Conservation (phyloP, 2,329 filamentous ascomycete species). For the Claviceps spartinae region DNA sequence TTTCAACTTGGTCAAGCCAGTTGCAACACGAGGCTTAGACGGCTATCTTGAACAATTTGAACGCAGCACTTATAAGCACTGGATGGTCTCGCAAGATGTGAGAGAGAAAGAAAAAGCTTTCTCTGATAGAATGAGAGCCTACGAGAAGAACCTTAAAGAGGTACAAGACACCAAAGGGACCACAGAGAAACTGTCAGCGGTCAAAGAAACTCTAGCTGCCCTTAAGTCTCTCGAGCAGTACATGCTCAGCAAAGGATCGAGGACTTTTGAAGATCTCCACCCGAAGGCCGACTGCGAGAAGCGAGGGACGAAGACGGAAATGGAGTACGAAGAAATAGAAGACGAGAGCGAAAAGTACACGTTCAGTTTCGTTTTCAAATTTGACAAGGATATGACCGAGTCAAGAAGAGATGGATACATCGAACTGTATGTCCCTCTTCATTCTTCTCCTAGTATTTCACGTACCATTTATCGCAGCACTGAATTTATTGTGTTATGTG, state of each 20-base stretch:
- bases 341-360: slow-evolving; percentile 27
- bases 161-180: slow-evolving; percentile 9
- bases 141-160: slow-evolving; percentile 13
- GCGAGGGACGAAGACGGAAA: slow-evolving; percentile 3
- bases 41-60: slow-evolving; percentile 39
- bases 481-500: background rate
- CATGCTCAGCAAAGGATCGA: slow-evolving; percentile 46
- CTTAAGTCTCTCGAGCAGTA: slow-evolving; percentile 41
- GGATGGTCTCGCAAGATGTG: slow-evolving; percentile 31
- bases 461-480: background rate
- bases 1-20: slow-evolving; percentile 1
- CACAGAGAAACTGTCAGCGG: slow-evolving; percentile 40
- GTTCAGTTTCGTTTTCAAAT: slow-evolving; percentile 36
- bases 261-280: slow-evolving; percentile 51
- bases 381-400: slow-evolving; percentile 41
- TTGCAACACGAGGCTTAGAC: slow-evolving; percentile 23
- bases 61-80: slow-evolving; percentile 47
- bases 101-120: slow-evolving; percentile 18
- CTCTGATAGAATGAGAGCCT: slow-evolving; percentile 17
- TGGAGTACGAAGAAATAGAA: background rate
- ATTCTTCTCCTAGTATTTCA: background rate
- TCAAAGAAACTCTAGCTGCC: slow-evolving; percentile 35
- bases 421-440: slow-evolving; percentile 36
- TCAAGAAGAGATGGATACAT: slow-evolving; percentile 45
- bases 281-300: slow-evolving; percentile 31